These are phyloP conservation scores for Solanum pennellii DNA, from an alignment of 257 asterid genomes.

Conservation along the genomic window DNA sequence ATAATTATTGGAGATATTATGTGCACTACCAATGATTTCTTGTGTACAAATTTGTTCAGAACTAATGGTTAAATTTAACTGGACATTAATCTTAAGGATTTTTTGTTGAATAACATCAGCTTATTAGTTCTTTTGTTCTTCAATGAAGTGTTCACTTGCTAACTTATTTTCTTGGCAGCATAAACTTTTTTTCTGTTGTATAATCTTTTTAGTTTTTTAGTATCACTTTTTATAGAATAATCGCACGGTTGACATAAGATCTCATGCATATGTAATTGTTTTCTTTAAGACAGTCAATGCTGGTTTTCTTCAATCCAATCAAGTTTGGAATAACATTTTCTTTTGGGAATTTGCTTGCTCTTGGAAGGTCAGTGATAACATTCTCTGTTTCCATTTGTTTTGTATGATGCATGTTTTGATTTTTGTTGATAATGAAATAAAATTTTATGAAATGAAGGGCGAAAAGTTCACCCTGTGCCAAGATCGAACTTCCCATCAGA, in stretches of 20 bases:
- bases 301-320: slow-evolving; percentile 93
- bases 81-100: background rate
- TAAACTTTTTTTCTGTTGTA: background rate
- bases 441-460: background rate
- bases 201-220: background rate
- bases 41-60: background rate
- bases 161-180: background rate
- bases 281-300: slow-evolving; percentile 62
- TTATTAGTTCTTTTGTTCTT: background rate
- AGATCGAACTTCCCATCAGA: background rate
- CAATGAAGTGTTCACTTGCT: background rate
- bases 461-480: background rate
- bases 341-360: slow-evolving; percentile 93
- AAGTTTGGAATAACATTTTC: slow-evolving; percentile 96
- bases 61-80: background rate
- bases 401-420: background rate
- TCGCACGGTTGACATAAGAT: background rate
- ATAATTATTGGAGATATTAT: background rate
- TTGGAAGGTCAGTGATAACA: slow-evolving; percentile 65
- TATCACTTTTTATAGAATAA: background rate
- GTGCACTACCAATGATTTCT: background rate
- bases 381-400: background rate
- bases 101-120: background rate
- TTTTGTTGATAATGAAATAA: background rate
- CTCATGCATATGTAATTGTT: background rate